Conservation (phyloP, 768 basidiomycete genomes). For the Calocera cornea region DNA sequence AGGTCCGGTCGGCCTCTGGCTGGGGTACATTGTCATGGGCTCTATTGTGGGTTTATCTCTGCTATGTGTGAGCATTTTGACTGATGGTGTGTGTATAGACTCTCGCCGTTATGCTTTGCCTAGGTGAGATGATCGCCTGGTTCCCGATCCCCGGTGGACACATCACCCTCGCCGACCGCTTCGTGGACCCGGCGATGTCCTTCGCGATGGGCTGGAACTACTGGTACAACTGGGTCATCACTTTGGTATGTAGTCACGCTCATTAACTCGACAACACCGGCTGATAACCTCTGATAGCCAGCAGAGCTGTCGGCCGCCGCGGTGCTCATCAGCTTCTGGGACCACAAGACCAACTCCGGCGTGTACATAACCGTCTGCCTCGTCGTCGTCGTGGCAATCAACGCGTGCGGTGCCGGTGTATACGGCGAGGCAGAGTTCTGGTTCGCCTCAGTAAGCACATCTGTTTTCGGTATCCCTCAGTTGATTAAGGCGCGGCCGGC, state of each 20-base stretch:
- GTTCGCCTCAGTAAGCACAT: conserved; percentile 15
- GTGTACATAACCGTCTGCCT: conserved; percentile 23
- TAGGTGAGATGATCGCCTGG: conserved; percentile 17
- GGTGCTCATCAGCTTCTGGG: conserved; percentile 22
- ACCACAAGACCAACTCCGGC: conserved; percentile 20
- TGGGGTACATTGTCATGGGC: conserved; percentile 37
- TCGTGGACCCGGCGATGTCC: conserved; percentile 37
- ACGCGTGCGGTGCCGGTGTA: conserved; percentile 19
- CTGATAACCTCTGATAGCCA: conserved; percentile 7
- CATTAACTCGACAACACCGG: background rate
- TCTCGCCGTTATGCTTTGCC: conserved; percentile 20
- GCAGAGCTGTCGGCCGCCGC: conserved; percentile 18
- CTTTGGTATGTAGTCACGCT: conserved; percentile 8
- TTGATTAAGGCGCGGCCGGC: background rate
- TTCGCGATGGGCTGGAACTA: conserved; percentile 27
- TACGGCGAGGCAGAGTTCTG: conserved; percentile 16
- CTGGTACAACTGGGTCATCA: conserved; percentile 21
- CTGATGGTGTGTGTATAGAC: conserved; percentile 9
- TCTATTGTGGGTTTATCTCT: conserved; percentile 18
- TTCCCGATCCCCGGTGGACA: conserved; percentile 23
- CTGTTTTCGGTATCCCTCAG: too few relatives aligned
- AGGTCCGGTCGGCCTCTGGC: conserved; percentile 40
- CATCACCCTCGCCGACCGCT: conserved; percentile 38
- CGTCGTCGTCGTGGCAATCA: conserved; percentile 23
- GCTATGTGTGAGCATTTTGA: background rate